Percentiles rank a stretch among this genome's conserved stretches.
phyloP scores from a whole-genome alignment of 1,284 basidiomycete genomes.

The Apiotrichum akiyoshidainum region DNA sequence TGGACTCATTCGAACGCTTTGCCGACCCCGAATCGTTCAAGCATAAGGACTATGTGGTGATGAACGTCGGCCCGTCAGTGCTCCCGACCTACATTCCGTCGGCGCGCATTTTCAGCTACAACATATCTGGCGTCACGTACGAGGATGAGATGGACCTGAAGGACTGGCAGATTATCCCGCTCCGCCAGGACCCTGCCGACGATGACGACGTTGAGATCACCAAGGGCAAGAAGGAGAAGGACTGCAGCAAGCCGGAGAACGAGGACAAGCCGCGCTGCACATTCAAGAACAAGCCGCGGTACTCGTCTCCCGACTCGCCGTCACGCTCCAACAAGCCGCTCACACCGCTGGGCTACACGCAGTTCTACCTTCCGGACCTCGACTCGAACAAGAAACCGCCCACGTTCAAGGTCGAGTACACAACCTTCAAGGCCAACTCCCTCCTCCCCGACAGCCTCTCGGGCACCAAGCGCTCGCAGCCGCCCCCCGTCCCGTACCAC shows the following conservation, averaged over 20 bases:
- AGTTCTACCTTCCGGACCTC: slow-evolving; percentile 75
- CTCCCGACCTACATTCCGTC: slow-evolving; percentile 86
- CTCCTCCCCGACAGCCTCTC: slow-evolving; percentile 45
- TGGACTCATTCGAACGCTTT: slow-evolving; percentile 47
- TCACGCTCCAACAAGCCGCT: slow-evolving; percentile 41
- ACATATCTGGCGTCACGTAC: slow-evolving; percentile 56
- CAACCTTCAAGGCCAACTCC: slow-evolving; percentile 59
- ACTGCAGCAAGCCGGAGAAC: slow-evolving; percentile 43
- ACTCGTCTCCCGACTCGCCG: slow-evolving; percentile 42
- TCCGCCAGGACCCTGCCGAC: slow-evolving; percentile 12
- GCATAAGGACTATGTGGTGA: slow-evolving; percentile 66
- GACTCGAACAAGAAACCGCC: slow-evolving; percentile 58
- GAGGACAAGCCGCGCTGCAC: slow-evolving; percentile 50
- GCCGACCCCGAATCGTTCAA: slow-evolving; percentile 57
- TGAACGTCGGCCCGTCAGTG: slow-evolving; percentile 74
- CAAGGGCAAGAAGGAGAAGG: slow-evolving; percentile 30
- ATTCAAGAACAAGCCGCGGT: slow-evolving; percentile 44
- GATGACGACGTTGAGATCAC: slow-evolving; percentile 21
- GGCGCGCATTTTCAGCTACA: slow-evolving; percentile 75
- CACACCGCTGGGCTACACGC: slow-evolving; percentile 44
- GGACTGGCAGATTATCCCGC: background rate
- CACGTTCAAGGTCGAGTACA: slow-evolving; percentile 71
- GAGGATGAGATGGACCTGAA: slow-evolving; percentile 22
- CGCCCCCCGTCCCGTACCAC: slow-evolving; percentile 61
- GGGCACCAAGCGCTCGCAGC: slow-evolving; percentile 31